phyloP scores from a whole-genome alignment of 352 stramenopile genomes.

The Pythium volutum region DNA sequence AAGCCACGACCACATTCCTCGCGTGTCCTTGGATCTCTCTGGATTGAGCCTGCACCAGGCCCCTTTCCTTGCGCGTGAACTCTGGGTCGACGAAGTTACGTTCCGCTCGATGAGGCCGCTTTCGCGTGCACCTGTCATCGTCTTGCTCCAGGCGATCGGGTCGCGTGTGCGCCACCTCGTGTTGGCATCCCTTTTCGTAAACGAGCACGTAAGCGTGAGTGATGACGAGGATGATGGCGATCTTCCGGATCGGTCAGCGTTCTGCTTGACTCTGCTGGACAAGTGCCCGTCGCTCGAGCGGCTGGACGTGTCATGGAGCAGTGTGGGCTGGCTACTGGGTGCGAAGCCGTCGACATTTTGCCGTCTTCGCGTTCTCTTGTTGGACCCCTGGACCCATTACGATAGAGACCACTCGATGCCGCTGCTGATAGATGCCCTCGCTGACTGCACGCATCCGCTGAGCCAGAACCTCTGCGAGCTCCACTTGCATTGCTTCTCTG shows the following conservation, averaged over 20 bases:
- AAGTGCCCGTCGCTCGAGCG: neutral
- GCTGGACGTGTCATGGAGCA: neutral
- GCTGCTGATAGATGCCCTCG: neutral
- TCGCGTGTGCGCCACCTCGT: too few relatives aligned
- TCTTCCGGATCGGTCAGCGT: too few relatives aligned
- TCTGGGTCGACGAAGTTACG: too few relatives aligned
- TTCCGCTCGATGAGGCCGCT: too few relatives aligned
- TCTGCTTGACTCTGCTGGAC: neutral
- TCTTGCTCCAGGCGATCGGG: too few relatives aligned
- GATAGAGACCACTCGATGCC: neutral
- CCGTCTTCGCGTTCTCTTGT: slow-evolving; percentile 2
- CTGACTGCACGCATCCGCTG: neutral
- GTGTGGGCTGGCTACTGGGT: neutral
- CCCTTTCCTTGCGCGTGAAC: neutral
- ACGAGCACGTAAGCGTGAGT: too few relatives aligned
- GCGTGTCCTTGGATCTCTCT: neutral
- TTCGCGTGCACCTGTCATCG: too few relatives aligned
- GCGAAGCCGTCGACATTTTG: too few relatives aligned
- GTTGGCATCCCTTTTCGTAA: too few relatives aligned
- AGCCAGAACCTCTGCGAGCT: slow-evolving; percentile 3
- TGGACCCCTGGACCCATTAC: neutral
- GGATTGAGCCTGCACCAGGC: neutral
- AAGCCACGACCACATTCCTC: neutral
- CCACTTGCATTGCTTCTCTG: slow-evolving; percentile 11
- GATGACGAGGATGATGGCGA: too few relatives aligned